These are phyloP conservation scores for Austroboletus eburneus DNA, from an alignment of 768 basidiomycete species.

Conservation along the genomic window DNA sequence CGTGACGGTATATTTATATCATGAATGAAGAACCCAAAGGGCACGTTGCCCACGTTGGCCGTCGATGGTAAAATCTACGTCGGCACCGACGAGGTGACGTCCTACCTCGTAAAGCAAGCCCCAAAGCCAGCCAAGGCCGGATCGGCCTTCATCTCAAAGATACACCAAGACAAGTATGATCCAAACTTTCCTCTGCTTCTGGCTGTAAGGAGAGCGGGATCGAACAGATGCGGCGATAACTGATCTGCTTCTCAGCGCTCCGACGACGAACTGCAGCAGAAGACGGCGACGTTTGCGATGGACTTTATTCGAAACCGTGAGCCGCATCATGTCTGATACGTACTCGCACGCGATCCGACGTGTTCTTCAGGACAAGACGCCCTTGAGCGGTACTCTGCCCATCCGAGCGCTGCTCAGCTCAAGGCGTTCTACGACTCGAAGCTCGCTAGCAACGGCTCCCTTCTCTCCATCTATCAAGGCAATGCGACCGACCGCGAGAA, in stretches of 20 bases:
- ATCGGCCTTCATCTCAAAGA: slow-evolving; percentile 34
- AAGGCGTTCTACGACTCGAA: slow-evolving; percentile 44
- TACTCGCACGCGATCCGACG: background rate
- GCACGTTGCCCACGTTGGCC: slow-evolving; percentile 41
- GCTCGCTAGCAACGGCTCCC: slow-evolving; percentile 34
- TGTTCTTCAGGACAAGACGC: slow-evolving; percentile 38
- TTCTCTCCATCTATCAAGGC: slow-evolving; percentile 41
- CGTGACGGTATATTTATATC: slow-evolving; percentile 28
- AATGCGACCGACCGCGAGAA: slow-evolving; percentile 33
- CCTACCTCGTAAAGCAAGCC: slow-evolving; percentile 39
- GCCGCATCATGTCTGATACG: slow-evolving; percentile 18
- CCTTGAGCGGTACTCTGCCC: slow-evolving; percentile 35
- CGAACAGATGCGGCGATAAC: background rate
- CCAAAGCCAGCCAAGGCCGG: slow-evolving; percentile 33
- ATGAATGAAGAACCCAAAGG: slow-evolving; percentile 29
- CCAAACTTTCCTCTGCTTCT: slow-evolving; percentile 49
- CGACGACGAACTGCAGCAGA: slow-evolving; percentile 42
- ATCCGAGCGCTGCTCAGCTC: slow-evolving; percentile 33
- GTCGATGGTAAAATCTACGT: slow-evolving; percentile 35
- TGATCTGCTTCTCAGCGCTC: slow-evolving; percentile 33
- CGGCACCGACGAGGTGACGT: slow-evolving; percentile 38
- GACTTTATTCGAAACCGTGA: slow-evolving; percentile 39
- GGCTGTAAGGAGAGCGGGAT: slow-evolving; percentile 27
- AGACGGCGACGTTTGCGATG: slow-evolving; percentile 29
- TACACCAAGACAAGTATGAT: slow-evolving; percentile 45